These are phyloP conservation scores for Nicotiana tomentosiformis DNA, from an alignment of 257 asterid species.

Conservation along the genomic window DNA sequence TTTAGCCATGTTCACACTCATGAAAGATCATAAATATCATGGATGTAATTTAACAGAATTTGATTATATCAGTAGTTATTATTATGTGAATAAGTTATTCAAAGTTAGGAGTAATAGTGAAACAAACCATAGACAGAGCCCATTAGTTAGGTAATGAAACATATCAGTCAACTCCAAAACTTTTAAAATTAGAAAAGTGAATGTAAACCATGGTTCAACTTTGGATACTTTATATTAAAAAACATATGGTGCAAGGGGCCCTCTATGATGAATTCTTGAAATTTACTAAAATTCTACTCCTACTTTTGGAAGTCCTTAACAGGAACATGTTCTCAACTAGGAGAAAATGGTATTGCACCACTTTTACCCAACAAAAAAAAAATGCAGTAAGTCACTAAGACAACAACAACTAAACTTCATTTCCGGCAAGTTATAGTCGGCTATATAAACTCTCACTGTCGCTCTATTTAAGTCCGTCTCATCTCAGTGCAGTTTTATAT, in stretches of 20 bases:
- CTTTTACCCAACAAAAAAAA: background rate
- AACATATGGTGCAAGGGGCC: background rate
- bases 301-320: background rate
- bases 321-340: background rate
- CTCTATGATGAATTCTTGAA: slow-evolving; percentile 10
- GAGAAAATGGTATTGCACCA: background rate
- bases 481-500: background rate
- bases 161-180: slow-evolving; percentile 4
- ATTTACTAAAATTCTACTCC: background rate
- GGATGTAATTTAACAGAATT: background rate
- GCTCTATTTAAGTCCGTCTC: background rate
- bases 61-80: too few species aligned
- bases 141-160: background rate
- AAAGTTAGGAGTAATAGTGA: background rate
- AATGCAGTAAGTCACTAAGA: background rate
- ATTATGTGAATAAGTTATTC: background rate
- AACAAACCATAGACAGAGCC: background rate
- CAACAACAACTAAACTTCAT: background rate
- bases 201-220: background rate
- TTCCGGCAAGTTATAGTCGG: background rate
- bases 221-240: slow-evolving; percentile 10
- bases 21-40: background rate
- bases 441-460: background rate
- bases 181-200: background rate
- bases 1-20: background rate